A percentile compares a stretch with the other conserved stretches of the same genome.
Conservation (phyloP, 2,329 filamentous ascomycete species). For the Sarocladium strictum region DNA sequence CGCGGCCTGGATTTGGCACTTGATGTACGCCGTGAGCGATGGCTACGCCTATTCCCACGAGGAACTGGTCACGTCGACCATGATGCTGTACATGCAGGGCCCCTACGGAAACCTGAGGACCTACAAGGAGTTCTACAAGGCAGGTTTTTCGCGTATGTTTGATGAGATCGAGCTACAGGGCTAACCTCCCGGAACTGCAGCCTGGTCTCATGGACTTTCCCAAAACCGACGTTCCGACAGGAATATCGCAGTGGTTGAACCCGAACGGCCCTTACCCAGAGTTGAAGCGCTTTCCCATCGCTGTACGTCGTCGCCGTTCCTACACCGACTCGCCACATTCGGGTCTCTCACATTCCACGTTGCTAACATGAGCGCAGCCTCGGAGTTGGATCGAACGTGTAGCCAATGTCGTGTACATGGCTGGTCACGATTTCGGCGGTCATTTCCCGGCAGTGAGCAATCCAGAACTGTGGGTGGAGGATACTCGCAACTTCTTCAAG, state of each 20-base stretch:
- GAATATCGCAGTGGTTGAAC: constrained; percentile 6
- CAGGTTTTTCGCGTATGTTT: too few species aligned
- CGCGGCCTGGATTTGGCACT: constrained; percentile 7
- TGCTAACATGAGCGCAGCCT: not conserved
- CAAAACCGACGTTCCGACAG: constrained; percentile 5
- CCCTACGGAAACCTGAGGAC: constrained; percentile 9
- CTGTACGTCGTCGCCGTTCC: not conserved
- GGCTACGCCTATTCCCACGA: constrained; percentile 3
- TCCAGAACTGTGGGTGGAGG: constrained; percentile 7
- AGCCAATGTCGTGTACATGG: not conserved
- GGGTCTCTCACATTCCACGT: not conserved
- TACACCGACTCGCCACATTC: not conserved
- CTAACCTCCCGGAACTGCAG: not conserved
- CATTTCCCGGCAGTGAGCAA: constrained; percentile 11
- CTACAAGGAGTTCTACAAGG: constrained; percentile 10
- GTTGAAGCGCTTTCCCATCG: not conserved
- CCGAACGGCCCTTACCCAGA: not conserved
- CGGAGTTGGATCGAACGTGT: not conserved
- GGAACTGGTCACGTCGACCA: constrained; percentile 10
- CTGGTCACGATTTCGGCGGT: constrained; percentile 8
- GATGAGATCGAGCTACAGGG: too few species aligned
- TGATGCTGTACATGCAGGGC: constrained; percentile 11
- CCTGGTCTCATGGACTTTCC: not conserved
- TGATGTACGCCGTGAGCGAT: constrained; percentile 9
- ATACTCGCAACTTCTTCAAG: constrained; percentile 10